Conservation (phyloP, 495 filamentous ascomycete genomes). For the Aspergillus incahuasiensis region DNA sequence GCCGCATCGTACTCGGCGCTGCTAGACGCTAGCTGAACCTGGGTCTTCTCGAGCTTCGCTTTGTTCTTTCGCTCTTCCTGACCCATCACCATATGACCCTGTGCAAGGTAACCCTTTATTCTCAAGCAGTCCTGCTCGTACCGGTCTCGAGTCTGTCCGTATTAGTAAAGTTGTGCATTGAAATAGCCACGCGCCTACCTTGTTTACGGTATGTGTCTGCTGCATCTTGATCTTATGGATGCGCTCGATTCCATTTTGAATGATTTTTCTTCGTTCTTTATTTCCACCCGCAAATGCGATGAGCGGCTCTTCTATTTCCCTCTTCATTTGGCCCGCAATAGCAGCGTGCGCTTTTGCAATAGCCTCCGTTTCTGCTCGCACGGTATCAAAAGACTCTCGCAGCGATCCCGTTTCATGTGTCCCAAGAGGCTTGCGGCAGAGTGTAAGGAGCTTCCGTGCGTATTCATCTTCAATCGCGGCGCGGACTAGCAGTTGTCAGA, state of each 20-base stretch:
- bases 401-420: constrained; percentile 85
- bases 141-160: constrained; percentile 69
- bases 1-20: constrained; percentile 92
- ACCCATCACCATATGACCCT: constrained; percentile 99
- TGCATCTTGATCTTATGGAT: constrained; percentile 86
- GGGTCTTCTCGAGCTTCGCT: constrained; percentile 96
- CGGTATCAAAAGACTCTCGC: constrained; percentile 73
- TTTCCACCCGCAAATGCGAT: constrained; percentile 86
- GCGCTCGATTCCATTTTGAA: constrained; percentile 89
- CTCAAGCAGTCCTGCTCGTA: constrained; percentile 97
- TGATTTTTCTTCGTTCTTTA: constrained; percentile 93
- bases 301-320: constrained; percentile 92
- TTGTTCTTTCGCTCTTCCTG: constrained; percentile 99
- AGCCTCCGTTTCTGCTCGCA: constrained; percentile 87
- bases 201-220: constrained; percentile 88
- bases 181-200: constrained; percentile 45
- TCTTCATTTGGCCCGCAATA: constrained; percentile 92
- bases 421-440: constrained; percentile 85
- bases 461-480: constrained; percentile 97
- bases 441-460: constrained; percentile 79
- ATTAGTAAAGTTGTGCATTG: neutral
- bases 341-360: constrained; percentile 90
- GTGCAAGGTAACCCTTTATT: constrained; percentile 96
- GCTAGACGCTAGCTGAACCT: constrained; percentile 84
- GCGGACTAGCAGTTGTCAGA: constrained; percentile 55